A percentile compares a stretch with the other conserved stretches of the same genome.
Evolutionary conservation across 2,329 filamentous ascomycete species (phyloP).

Genomic region (Colletotrichum graminicola): DNA sequence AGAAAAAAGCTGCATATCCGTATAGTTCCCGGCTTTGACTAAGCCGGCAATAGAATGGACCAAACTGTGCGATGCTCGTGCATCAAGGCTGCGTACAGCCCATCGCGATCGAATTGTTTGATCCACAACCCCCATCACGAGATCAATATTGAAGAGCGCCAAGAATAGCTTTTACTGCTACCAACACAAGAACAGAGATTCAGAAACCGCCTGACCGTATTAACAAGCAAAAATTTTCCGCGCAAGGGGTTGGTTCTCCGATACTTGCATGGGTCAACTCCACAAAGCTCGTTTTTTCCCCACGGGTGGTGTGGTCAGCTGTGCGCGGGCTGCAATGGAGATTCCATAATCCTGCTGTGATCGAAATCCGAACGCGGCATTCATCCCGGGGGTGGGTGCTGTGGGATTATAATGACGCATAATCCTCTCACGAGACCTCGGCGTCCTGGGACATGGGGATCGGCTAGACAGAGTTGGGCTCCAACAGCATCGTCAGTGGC

Average conservation of each 20-base stretch:
- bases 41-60: not conserved
- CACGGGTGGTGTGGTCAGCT: slow-evolving; percentile 22
- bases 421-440: slow-evolving; percentile 22
- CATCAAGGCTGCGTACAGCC: not conserved
- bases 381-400: slow-evolving; percentile 5
- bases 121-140: slow-evolving; percentile 17
- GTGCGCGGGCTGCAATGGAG: not conserved
- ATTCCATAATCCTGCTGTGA: slow-evolving; percentile 12
- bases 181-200: not conserved
- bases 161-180: not conserved
- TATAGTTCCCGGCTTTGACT: not conserved
- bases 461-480: not conserved
- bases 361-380: not conserved
- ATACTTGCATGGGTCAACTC: slow-evolving; percentile 19
- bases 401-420: slow-evolving; percentile 32
- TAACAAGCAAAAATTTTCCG: slow-evolving; percentile 1
- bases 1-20: not conserved
- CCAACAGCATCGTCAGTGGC: not conserved
- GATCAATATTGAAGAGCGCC: not conserved
- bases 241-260: not conserved
- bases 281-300: slow-evolving; percentile 30
- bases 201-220: not conserved
- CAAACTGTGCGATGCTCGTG: not conserved
- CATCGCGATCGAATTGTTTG: not conserved
- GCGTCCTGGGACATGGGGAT: not conserved